These are phyloP conservation scores for Ceratocystis diversiconidia DNA, from an alignment of 2,329 filamentous ascomycete genomes.

Conservation along the genomic window DNA sequence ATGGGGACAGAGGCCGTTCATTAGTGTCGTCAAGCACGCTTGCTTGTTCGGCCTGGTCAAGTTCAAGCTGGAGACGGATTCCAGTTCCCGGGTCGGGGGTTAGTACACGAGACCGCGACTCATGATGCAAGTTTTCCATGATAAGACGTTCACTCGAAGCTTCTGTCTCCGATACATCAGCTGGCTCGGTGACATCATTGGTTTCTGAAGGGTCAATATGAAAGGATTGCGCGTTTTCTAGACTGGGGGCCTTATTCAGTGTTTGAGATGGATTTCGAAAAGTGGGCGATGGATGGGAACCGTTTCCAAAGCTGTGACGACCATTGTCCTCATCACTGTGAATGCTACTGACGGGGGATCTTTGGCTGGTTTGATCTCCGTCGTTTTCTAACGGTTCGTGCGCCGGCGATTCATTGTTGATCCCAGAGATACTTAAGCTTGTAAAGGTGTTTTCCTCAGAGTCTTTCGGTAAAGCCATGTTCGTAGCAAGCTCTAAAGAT, in stretches of 20 bases:
- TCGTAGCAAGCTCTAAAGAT: not conserved
- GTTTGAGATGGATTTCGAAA: not conserved
- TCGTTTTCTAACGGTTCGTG: not conserved
- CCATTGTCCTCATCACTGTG: not conserved
- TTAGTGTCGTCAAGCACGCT: not conserved
- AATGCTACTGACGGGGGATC: not conserved
- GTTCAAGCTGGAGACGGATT: not conserved
- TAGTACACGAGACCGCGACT: conserved; percentile 11
- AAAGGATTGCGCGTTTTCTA: not conserved
- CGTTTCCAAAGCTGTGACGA: not conserved
- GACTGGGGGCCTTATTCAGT: not conserved
- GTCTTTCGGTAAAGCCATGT: not conserved
- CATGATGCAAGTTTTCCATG: not conserved
- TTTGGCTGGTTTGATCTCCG: not conserved
- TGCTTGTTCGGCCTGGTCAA: not conserved
- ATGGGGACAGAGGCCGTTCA: conserved; percentile 1
- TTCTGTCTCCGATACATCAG: not conserved
- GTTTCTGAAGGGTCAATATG: not conserved
- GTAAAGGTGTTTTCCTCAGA: not conserved
- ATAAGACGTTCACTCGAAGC: not conserved
- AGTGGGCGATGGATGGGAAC: not conserved
- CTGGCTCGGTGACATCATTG: not conserved
- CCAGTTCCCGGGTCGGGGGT: conserved; percentile 13
- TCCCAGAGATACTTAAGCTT: not conserved
- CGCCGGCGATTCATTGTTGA: not conserved